Evolutionary conservation across 73 alveolate species (phyloP).

Genomic region (Uronychia setigera): DNA sequence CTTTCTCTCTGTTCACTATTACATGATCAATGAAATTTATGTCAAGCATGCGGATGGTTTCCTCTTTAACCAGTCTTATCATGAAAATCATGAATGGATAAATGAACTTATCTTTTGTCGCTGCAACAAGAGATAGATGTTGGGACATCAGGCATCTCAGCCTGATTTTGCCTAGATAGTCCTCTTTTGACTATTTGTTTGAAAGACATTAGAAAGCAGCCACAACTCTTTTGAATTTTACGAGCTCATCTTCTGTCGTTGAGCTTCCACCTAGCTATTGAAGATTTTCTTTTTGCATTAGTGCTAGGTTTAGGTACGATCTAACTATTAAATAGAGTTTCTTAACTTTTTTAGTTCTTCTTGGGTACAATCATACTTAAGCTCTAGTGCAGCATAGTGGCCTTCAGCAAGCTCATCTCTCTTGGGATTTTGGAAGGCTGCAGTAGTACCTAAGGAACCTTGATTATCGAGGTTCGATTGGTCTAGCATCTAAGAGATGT

Average conservation of each 20-base stretch:
- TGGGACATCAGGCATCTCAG: conserved; percentile 29
- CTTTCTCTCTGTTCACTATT: conserved; percentile 24
- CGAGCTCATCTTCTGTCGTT: background rate
- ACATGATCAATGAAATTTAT: conserved; percentile 39
- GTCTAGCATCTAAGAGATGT: too few species aligned
- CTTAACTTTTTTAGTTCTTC: too few species aligned
- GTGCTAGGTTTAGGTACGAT: background rate
- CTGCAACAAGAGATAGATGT: conserved; percentile 11
- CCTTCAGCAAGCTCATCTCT: too few species aligned
- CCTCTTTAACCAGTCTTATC: background rate
- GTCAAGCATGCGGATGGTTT: conserved; percentile 32
- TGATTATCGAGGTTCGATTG: too few species aligned
- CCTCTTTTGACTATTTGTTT: conserved; percentile 15
- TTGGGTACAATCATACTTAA: too few species aligned
- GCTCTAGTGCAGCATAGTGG: too few species aligned
- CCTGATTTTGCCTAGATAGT: conserved; percentile 31
- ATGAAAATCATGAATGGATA: conserved; percentile 52
- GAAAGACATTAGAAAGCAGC: conserved; percentile 29
- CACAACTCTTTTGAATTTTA: background rate
- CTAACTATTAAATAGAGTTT: too few species aligned
- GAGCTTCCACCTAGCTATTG: background rate
- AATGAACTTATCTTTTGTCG: conserved; percentile 23
- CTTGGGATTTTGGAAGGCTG: too few species aligned
- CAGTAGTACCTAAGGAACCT: too few species aligned
- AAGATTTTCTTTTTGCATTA: background rate